Percentiles rank a stretch among this genome's conserved stretches.
Conservation (phyloP, 2,329 filamentous ascomycete species). For the Fusarium nematophilum region DNA sequence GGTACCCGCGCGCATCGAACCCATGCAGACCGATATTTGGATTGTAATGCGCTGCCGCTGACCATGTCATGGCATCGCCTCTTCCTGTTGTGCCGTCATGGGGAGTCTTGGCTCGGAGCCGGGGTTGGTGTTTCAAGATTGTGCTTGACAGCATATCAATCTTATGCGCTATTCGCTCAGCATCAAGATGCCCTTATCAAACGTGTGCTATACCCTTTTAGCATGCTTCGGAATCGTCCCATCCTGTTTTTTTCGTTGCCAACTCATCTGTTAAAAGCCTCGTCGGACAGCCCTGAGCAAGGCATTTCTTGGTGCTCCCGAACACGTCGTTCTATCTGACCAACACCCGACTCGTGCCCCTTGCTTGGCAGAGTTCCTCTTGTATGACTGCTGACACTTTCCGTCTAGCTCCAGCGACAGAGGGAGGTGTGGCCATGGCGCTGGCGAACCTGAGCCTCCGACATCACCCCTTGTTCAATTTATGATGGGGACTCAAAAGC, state of each 20-base stretch:
- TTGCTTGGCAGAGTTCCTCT: slow-evolving; percentile 1
- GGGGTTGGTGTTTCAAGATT: slow-evolving; percentile 32
- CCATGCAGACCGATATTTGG: slow-evolving; percentile 33
- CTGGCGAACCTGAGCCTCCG: slow-evolving; percentile 26
- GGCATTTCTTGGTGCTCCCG: slow-evolving; percentile 14
- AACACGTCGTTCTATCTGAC: slow-evolving; percentile 12
- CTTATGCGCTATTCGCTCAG: slow-evolving; percentile 27
- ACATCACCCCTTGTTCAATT: slow-evolving; percentile 29
- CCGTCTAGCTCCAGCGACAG: not conserved
- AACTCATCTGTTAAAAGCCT: slow-evolving; percentile 16
- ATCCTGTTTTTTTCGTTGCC: slow-evolving; percentile 21
- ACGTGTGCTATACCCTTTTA: slow-evolving; percentile 17
- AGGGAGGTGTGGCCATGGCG: not conserved
- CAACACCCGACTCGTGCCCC: slow-evolving; percentile 15
- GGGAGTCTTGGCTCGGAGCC: slow-evolving; percentile 23
- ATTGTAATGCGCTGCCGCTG: slow-evolving; percentile 22
- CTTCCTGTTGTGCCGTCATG: slow-evolving; percentile 36
- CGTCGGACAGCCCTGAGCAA: slow-evolving; percentile 26
- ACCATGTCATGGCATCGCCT: slow-evolving; percentile 13
- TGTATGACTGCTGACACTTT: slow-evolving; percentile 9
- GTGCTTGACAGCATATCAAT: slow-evolving; percentile 12
- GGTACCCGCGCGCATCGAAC: slow-evolving; percentile 1
- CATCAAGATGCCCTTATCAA: not conserved
- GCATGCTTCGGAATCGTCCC: slow-evolving; percentile 24
- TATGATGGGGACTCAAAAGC: slow-evolving; percentile 22